Conservation (phyloP, 2,329 filamentous ascomycete genomes). For the Fonsecaea pugnacius region DNA sequence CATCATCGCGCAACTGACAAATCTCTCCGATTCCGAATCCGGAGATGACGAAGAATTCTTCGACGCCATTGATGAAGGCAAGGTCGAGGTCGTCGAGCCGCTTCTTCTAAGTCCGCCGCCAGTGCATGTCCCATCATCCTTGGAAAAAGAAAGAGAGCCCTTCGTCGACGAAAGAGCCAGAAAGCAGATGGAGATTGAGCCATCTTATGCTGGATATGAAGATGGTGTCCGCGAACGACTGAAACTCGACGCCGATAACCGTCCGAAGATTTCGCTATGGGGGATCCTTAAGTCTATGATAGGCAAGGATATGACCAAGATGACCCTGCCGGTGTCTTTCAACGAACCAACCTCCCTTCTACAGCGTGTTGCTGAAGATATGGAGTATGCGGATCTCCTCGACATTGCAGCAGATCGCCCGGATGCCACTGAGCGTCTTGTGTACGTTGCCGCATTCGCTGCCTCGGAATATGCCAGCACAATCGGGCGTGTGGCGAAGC, state of each 20-base stretch:
- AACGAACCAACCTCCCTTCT: slow-evolving; percentile 96
- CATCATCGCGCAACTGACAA: slow-evolving; percentile 70
- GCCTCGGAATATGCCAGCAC: slow-evolving; percentile 97
- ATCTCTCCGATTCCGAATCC: slow-evolving; percentile 74
- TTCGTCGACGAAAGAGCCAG: slow-evolving; percentile 48
- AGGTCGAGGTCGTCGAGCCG: slow-evolving; percentile 75
- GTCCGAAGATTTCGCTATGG: slow-evolving; percentile 95
- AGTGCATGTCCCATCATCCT: slow-evolving; percentile 35
- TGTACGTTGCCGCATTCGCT: slow-evolving; percentile 94
- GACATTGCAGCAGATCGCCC: slow-evolving; percentile 82
- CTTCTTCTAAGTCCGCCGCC: slow-evolving; percentile 45
- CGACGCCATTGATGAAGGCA: slow-evolving; percentile 91
- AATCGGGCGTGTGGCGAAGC: slow-evolving; percentile 94
- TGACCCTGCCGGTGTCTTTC: slow-evolving; percentile 97
- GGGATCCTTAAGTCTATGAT: slow-evolving; percentile 99
- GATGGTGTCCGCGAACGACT: slow-evolving; percentile 78
- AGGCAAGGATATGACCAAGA: slow-evolving; percentile 99
- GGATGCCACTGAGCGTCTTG: slow-evolving; percentile 87
- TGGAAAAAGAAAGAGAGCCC: slow-evolving; percentile 53
- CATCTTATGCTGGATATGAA: slow-evolving; percentile 87
- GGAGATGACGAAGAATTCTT: slow-evolving; percentile 94
- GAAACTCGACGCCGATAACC: slow-evolving; percentile 87
- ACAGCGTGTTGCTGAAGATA: slow-evolving; percentile 93
- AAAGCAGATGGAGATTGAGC: slow-evolving; percentile 68
- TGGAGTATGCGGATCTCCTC: slow-evolving; percentile 94